Evolutionary conservation across 306 rosid species (phyloP).

Genomic region (Casuarina glauca): DNA sequence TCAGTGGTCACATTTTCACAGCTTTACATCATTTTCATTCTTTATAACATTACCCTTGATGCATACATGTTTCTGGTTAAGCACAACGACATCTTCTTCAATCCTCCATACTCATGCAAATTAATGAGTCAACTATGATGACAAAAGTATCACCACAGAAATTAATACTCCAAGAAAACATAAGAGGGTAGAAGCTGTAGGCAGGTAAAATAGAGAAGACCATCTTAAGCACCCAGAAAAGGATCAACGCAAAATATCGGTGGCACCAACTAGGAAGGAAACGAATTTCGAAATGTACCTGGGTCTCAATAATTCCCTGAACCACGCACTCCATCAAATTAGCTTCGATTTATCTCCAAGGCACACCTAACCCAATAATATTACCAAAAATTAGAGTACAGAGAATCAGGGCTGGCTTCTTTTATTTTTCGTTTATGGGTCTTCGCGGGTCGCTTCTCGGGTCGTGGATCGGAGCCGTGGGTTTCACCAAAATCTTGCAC

Average conservation of each 20-base stretch:
- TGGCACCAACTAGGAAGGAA: neutral
- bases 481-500: too few species aligned
- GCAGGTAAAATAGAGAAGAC: neutral
- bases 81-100: neutral
- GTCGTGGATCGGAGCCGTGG: too few species aligned
- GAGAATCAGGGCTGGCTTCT: too few species aligned
- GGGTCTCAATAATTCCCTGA: constrained; percentile 91
- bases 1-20: neutral
- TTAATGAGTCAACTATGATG: neutral
- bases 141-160: neutral
- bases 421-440: too few species aligned
- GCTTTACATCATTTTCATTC: neutral
- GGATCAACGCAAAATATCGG: neutral
- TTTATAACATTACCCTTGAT: neutral
- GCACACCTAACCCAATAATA: neutral
- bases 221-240: too few species aligned
- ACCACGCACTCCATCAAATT: constrained; percentile 83
- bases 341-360: constrained; percentile 5
- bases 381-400: neutral
- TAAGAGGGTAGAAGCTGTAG: neutral
- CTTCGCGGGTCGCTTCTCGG: too few species aligned
- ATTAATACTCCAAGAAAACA: neutral
- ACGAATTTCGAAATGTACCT: constrained; percentile 35
- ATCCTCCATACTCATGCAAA: neutral
- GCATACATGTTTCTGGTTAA: neutral